Base-by-base conservation (phyloP, 2,329 filamentous ascomycete genomes). In the Cryphonectria carpinicola region DNA sequence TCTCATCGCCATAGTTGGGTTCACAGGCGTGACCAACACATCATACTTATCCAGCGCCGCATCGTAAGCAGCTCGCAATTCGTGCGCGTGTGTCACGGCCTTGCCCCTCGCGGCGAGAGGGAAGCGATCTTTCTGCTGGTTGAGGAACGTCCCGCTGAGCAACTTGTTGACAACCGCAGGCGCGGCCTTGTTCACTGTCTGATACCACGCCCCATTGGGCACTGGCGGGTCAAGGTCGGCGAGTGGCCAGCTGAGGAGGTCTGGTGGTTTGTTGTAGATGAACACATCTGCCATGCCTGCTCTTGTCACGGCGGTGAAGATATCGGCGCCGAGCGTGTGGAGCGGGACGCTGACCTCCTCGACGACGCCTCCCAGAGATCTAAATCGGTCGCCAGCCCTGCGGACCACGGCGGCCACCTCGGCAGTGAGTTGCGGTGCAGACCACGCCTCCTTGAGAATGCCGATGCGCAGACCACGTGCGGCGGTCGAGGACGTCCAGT, bases 1-100 rank as follows among this genome's bases (percentile, higher is more conserved):
- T 5, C 77, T 81, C 66, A 80, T 81, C 0, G 81, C 84, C 1
- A 85, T 82, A 0, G 80, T 81, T 8, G 84, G 83, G 39, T 82
- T 83, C 10, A 82, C 81, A 0, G 85, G 85, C 69, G 83, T 83
- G 58, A 87, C 73, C 13, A 87, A 76, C 6, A 87, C 80, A 73
- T 87, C 85, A n/a, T 82, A 78, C 0, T 80, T 74, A 35, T 77
- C 75, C 10, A 87, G 74, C 0, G 80, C 84, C 17, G 74, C 72
- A 73, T 87, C 84, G 74, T 87, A 87, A 4, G 82, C 84, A 5
- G 80, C 83, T 3, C 84, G 79, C 35, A 87, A 77, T 75, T 85
- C 77, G 65, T 82, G 81, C 0, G 83, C 81, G 69, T 85, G 82
- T 58, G 81, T 80, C 70, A 85, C 79, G 0, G 83, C 84, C 76